A percentile compares a stretch with the other conserved stretches of the same genome.
Evolutionary conservation across 1,284 basidiomycete species (phyloP).

Genomic region (Rhizopogon parksii): DNA sequence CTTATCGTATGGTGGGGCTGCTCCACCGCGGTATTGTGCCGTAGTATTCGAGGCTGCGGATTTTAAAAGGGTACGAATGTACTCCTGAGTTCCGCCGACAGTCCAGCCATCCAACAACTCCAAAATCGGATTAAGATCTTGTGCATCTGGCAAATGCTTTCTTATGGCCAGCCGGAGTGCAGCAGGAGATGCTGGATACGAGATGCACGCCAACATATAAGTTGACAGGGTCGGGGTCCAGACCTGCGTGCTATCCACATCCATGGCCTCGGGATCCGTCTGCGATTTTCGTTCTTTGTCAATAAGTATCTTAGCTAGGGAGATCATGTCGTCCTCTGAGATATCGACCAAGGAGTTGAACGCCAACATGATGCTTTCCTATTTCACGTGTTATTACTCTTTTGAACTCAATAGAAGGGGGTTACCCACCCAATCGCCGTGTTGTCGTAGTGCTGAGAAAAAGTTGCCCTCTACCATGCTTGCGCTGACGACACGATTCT

Average conservation of each 20-base stretch:
- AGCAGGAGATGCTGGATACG: constrained; percentile 45
- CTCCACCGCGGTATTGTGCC: constrained; percentile 11
- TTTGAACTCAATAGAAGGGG: background rate
- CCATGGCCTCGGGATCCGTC: constrained; percentile 39
- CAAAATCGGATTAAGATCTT: constrained; percentile 45
- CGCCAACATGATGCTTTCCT: constrained; percentile 52
- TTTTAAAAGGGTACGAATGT: constrained; percentile 36
- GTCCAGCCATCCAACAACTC: constrained; percentile 53
- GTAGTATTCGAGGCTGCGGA: constrained; percentile 24
- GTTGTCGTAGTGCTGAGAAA: constrained; percentile 41
- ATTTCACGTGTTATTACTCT: constrained; percentile 5
- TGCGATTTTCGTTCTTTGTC: constrained; percentile 26
- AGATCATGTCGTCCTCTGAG: constrained; percentile 53
- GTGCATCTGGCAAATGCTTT: constrained; percentile 44
- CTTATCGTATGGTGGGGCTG: constrained; percentile 46
- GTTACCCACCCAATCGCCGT: constrained; percentile 58
- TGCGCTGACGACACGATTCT: constrained; percentile 45
- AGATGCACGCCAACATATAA: constrained; percentile 46
- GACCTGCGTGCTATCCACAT: constrained; percentile 40
- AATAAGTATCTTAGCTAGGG: constrained; percentile 41
- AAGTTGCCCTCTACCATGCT: constrained; percentile 56
- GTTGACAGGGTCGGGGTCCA: constrained; percentile 38
- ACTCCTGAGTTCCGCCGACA: constrained; percentile 33
- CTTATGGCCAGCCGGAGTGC: constrained; percentile 52
- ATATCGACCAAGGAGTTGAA: constrained; percentile 52